Base-by-base conservation (phyloP, 2,329 filamentous ascomycete species). In the Ceratocystis eucalypticola region DNA sequence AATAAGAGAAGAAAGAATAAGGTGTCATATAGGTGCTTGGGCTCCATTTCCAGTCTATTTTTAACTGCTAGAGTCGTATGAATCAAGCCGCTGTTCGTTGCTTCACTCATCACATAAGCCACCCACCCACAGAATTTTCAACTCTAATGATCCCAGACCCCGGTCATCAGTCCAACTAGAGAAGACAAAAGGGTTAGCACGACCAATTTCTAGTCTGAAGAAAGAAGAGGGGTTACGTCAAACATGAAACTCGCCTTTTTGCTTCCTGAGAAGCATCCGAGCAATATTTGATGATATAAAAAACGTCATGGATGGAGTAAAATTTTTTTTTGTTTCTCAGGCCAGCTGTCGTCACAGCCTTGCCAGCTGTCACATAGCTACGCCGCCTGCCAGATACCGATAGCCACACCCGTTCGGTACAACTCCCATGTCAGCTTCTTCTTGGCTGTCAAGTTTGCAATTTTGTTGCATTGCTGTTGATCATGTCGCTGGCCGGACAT, bases 131-230 rank as follows among this genome's bases (percentile, higher is more conserved):
- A 28, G 28, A 59, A 25, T 59, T 59, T 17, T 30, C 28, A 33
- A 33, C 53, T 59, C 22, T 59, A 59, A 59, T 59, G 53, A 59
- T 59, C 53, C 53, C 53, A 33, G 53, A 6, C 28, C 53, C 28
- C 12, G n/a, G 53, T 59, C 53, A 33, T 41, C 10, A 41, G 37
- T 41, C 37, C 37, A 41, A 41, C 37, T 3, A 41, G 10, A 41
- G 37, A 41, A 41, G 37, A 41, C 10, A 41, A 41, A 41, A 41
- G 37, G 37, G 37, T 41, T 41, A 41, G 37, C 8, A 10, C 37
- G 10, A 12, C 37, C 37, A 12, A 41, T 41, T 41, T 41, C 37
- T 41, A 41, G 37, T 12, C 37, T 41, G 48, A 50, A n/a, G n/a
- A 50, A 12, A 53, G 48, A 15, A 33, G 53, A n/a, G 46, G 53